These are phyloP conservation scores for Aspergillus pseudoterreus DNA, from an alignment of 2,329 filamentous ascomycete species.

Conservation along the genomic window DNA sequence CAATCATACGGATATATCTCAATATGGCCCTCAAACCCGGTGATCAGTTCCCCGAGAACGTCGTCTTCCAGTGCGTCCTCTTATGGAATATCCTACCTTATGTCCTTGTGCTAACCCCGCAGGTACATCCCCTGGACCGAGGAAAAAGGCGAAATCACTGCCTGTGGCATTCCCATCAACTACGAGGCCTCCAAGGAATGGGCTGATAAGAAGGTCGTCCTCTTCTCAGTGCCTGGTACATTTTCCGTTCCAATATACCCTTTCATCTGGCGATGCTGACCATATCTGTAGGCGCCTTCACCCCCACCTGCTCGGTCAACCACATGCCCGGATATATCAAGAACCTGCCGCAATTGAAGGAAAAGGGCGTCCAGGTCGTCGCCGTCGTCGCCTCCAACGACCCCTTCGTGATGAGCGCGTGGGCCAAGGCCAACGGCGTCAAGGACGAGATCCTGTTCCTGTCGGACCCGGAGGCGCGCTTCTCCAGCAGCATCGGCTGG, in stretches of 20 bases:
- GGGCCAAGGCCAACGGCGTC: conserved; percentile 80
- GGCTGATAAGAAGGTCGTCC: conserved; percentile 67
- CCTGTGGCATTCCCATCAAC: conserved; percentile 72
- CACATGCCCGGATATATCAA: conserved; percentile 76
- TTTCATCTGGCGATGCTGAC: neutral
- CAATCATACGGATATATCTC: neutral
- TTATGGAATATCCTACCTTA: too few species aligned
- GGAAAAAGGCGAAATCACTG: conserved; percentile 65
- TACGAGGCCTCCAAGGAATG: conserved; percentile 79
- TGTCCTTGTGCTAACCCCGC: neutral
- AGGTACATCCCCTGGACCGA: conserved; percentile 74
- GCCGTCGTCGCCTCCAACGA: conserved; percentile 80
- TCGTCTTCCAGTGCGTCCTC: conserved; percentile 65
- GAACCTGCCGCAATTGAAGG: conserved; percentile 64
- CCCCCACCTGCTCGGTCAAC: conserved; percentile 74
- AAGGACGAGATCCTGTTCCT: conserved; percentile 72
- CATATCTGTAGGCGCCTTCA: conserved; percentile 63
- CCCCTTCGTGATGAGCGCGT: conserved; percentile 78
- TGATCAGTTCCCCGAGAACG: conserved; percentile 74
- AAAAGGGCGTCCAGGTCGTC: conserved; percentile 76
- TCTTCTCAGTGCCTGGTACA: conserved; percentile 65
- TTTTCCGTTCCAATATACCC: neutral
- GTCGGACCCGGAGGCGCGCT: conserved; percentile 65
- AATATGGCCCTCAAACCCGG: conserved; percentile 63
- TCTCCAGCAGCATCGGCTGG: conserved; percentile 75